Base-by-base conservation (phyloP, 164 flowering plant genomes). In the Aristolochia fimbriata region DNA sequence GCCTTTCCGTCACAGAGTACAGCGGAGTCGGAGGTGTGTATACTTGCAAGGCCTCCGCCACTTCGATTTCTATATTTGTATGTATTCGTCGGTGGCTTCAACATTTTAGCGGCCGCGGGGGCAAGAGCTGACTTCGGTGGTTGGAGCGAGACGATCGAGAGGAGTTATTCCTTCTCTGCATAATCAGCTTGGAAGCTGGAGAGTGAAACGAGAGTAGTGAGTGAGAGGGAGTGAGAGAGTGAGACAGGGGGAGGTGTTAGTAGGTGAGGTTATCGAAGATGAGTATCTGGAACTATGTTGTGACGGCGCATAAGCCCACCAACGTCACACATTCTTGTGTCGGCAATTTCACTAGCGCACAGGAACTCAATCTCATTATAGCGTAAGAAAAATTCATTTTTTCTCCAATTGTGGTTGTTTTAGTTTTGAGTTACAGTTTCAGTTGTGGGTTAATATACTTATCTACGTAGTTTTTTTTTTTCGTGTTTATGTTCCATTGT, bases 221-320 rank as follows among this genome's bases (percentile, higher is more conserved):
- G 30, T 27, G 30, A 27, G 30, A 27, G 3, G 2, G 30, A 27
- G 2, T 27, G n/a, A n/a, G n/a, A n/a, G 37, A 3, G 37, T 31
- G 7, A 31, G 37, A 7, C 5, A 31, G 37, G 7, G 37, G 7
- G 37, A 31, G 13, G 13, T 50, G 57, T 20, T 8, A 14, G 48
- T 31, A 46, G 17, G 19, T 24, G 41, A 63, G 21, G 30, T 25
- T 2, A 41, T 15, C 3, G 27, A 57, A 66, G 66, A 92, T 92
- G 98, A 92, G 98, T 64, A 46, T 78, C 14, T 87, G 95, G 95
- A 92, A 90, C 73, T 92, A 92, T 63, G 98, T 83, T 8, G 97
- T 92, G 11, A 89, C 97, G 64, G 97, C 98, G 51, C 98, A 89
- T 78, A 89, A 92, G 79, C 98, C 98, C 2, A 92, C 97, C 41